Conservation (phyloP, 2,329 filamentous ascomycete species). For the Scedosporium aurantiacum region DNA sequence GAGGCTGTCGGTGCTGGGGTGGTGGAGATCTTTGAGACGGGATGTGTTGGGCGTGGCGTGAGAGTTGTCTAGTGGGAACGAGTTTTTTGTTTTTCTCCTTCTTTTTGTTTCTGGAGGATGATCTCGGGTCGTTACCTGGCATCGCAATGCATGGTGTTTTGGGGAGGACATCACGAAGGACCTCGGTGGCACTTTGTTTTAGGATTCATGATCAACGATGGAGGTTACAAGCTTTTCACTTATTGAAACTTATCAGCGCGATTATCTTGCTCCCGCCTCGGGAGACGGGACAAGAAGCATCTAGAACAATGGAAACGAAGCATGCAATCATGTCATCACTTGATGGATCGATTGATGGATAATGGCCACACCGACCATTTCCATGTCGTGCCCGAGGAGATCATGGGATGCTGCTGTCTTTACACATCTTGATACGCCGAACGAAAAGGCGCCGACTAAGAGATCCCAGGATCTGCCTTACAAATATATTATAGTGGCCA, state of each 20-base stretch:
- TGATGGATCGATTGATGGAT: not conserved
- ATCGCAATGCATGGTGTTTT: not conserved
- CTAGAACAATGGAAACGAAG: not conserved
- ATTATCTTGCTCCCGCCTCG: not conserved
- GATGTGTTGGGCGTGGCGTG: conserved; percentile 59
- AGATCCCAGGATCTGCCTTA: too few relatives aligned
- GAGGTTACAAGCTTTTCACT: not conserved
- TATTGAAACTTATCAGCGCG: not conserved
- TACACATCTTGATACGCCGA: not conserved
- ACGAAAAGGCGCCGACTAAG: not conserved
- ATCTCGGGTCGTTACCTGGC: not conserved
- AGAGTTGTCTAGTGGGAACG: conserved; percentile 26
- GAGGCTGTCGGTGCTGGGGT: conserved; percentile 61
- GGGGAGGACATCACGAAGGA: too few relatives aligned
- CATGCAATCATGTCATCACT: not conserved
- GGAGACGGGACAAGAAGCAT: not conserved
- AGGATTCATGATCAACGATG: not conserved
- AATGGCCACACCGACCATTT: not conserved
- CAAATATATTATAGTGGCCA: too few relatives aligned
- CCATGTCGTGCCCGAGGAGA: not conserved
- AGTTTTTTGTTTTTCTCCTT: too few relatives aligned
- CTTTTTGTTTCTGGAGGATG: not conserved
- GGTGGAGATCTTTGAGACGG: conserved; percentile 64
- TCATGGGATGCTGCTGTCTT: not conserved
- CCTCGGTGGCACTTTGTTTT: too few relatives aligned